Conservation (phyloP, 2,329 filamentous ascomycete genomes). For the Botrytis fabae region DNA sequence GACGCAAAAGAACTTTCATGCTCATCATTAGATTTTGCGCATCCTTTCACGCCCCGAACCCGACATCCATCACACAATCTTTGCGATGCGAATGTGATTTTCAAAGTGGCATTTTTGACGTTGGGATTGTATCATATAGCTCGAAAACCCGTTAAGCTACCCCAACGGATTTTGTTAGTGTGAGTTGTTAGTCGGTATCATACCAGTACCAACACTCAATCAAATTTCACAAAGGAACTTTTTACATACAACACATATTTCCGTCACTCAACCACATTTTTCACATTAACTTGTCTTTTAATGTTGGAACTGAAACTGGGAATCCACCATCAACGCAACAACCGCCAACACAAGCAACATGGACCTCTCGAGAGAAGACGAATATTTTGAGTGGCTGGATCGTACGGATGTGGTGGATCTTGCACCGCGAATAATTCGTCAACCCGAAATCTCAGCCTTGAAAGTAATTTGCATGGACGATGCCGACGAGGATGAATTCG, state of each 20-base stretch:
- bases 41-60: neutral
- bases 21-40: neutral
- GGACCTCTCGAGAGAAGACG: conserved; percentile 21
- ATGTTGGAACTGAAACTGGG: neutral
- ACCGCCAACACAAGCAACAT: neutral
- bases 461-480: conserved; percentile 55
- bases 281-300: neutral
- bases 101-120: neutral
- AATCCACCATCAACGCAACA: neutral
- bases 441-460: conserved; percentile 15
- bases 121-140: neutral
- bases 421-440: conserved; percentile 19
- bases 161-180: conserved; percentile 16
- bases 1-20: neutral
- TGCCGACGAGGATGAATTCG: conserved; percentile 71
- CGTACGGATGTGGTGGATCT: conserved; percentile 10
- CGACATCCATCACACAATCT: neutral
- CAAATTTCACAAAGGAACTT: neutral
- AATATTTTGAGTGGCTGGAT: conserved; percentile 23
- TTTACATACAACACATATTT: neutral
- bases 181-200: neutral
- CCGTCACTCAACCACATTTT: neutral
- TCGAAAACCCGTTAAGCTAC: neutral
- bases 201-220: neutral
- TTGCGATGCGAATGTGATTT: neutral